Evolutionary conservation across 1,139 yeast genomes (phyloP).

Genomic region (Nakaseomyces delphensis): DNA sequence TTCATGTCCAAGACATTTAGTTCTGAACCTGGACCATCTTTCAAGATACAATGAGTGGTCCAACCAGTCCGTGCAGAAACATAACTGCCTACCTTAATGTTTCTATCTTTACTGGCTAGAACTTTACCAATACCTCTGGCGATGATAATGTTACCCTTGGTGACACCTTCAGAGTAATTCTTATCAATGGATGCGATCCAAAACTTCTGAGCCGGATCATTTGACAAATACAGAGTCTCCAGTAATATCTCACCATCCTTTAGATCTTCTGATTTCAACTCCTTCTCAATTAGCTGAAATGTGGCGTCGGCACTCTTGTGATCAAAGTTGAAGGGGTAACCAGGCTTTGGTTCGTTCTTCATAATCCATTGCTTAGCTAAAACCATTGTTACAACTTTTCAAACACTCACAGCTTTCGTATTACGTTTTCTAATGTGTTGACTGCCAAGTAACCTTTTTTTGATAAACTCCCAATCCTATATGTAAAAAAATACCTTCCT

Average conservation of each 20-base stretch:
- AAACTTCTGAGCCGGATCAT: slow-evolving; percentile 59
- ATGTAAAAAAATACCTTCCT: too few species aligned
- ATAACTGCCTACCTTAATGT: slow-evolving; percentile 39
- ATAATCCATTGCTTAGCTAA: slow-evolving; percentile 31
- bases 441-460: too few species aligned
- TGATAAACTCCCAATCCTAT: too few species aligned
- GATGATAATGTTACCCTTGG: slow-evolving; percentile 42
- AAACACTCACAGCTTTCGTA: background rate
- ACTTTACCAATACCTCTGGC: slow-evolving; percentile 46
- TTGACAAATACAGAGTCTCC: slow-evolving; percentile 44
- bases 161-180: slow-evolving; percentile 42
- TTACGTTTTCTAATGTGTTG: background rate
- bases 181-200: slow-evolving; percentile 45
- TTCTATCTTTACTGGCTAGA: slow-evolving; percentile 36
- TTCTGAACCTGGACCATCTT: slow-evolving; percentile 15
- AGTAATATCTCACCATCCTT: slow-evolving; percentile 41
- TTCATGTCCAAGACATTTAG: slow-evolving; percentile 28
- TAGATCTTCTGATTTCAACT: slow-evolving; percentile 29
- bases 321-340: slow-evolving; percentile 29
- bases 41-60: slow-evolving; percentile 37
- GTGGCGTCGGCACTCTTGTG: slow-evolving; percentile 32
- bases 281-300: slow-evolving; percentile 31
- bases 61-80: slow-evolving; percentile 36
- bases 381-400: slow-evolving; percentile 14
- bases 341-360: slow-evolving; percentile 23